These are phyloP conservation scores for Tremellales sp. DNA, from an alignment of 1,284 basidiomycete genomes.

Conservation along the genomic window DNA sequence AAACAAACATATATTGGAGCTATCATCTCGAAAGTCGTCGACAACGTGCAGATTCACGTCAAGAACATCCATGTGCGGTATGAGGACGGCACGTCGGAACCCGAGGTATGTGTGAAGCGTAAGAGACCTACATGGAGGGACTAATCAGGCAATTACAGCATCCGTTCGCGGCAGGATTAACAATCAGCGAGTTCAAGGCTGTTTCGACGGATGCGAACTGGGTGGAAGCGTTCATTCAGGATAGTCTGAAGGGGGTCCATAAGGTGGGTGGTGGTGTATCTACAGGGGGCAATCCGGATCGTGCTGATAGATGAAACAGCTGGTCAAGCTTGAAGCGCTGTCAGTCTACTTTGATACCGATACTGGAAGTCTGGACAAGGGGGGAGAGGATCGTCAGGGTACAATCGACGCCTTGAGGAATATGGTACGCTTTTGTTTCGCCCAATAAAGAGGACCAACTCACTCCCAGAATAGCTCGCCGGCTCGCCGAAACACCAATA, in stretches of 20 bases:
- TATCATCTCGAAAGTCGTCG: slow-evolving; percentile 84
- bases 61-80: slow-evolving; percentile 95
- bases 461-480: slow-evolving; percentile 57
- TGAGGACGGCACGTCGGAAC: slow-evolving; percentile 90
- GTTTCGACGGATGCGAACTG: slow-evolving; percentile 90
- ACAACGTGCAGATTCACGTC: slow-evolving; percentile 94
- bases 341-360: slow-evolving; percentile 97
- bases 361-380: slow-evolving; percentile 68
- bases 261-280: slow-evolving; percentile 57
- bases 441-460: neutral
- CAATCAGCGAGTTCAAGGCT: slow-evolving; percentile 86
- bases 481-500: slow-evolving; percentile 75
- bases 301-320: slow-evolving; percentile 49
- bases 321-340: slow-evolving; percentile 82
- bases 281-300: neutral
- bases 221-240: slow-evolving; percentile 93
- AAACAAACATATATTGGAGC: slow-evolving; percentile 75
- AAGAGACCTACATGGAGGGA: neutral
- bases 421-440: slow-evolving; percentile 57
- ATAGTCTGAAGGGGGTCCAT: slow-evolving; percentile 81
- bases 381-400: slow-evolving; percentile 55
- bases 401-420: slow-evolving; percentile 74
- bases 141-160: slow-evolving; percentile 56
- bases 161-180: slow-evolving; percentile 90
- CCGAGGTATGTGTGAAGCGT: slow-evolving; percentile 67